Evolutionary conservation across 805 yeast genomes (phyloP).

Genomic region (Zygosaccharomyces kombuchaensis): DNA sequence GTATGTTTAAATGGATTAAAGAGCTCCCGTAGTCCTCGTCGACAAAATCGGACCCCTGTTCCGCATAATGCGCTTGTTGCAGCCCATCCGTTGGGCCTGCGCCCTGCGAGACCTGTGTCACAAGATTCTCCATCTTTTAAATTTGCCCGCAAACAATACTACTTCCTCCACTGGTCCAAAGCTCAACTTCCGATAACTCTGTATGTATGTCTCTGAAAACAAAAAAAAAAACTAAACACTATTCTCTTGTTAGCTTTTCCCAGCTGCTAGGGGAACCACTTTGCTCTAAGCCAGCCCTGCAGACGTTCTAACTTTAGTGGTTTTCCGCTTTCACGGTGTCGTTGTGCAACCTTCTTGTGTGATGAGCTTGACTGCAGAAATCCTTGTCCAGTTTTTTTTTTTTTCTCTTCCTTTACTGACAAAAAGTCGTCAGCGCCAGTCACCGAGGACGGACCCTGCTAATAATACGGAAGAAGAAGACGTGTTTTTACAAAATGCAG

Average conservation of each 20-base stretch:
- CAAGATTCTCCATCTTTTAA: constrained; percentile 38
- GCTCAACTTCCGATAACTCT: not conserved
- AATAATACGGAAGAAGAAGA: no score
- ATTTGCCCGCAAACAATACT: not conserved
- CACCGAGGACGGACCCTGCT: not conserved
- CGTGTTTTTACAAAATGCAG: not conserved
- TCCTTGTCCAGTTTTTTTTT: no score
- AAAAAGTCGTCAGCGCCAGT: not conserved
- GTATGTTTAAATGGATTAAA: constrained; percentile 68
- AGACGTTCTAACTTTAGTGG: not conserved
- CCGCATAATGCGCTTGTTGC: constrained; percentile 20
- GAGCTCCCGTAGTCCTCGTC: constrained; percentile 46
- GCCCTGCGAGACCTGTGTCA: constrained; percentile 67
- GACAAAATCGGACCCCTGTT: constrained; percentile 5
- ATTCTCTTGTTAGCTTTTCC: not conserved
- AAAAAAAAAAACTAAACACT: not conserved
- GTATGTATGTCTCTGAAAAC: not conserved
- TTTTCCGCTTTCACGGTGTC: not conserved
- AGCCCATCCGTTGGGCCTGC: constrained; percentile 25
- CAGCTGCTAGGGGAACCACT: not conserved
- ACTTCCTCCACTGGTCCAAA: not conserved
- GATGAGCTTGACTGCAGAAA: no score
- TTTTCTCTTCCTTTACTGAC: no score
- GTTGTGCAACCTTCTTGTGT: not conserved
- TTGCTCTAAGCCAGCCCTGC: not conserved